These are phyloP conservation scores for Ophiostoma angusticollis DNA, from an alignment of 2,329 filamentous ascomycete genomes.

Conservation along the genomic window DNA sequence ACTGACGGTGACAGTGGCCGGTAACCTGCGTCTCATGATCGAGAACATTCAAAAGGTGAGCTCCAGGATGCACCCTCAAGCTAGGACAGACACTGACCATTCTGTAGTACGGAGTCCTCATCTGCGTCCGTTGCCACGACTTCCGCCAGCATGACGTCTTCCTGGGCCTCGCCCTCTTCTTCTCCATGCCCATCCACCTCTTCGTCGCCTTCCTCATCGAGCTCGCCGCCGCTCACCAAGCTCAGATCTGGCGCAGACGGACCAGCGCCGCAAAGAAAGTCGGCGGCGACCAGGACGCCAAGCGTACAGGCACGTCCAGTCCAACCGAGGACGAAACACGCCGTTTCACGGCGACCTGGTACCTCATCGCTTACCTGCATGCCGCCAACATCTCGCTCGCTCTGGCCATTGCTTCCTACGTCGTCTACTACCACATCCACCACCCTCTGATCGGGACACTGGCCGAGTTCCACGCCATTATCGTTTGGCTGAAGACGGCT, in stretches of 20 bases:
- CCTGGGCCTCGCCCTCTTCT: constrained; percentile 65
- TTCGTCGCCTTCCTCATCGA: constrained; percentile 87
- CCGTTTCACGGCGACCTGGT: constrained; percentile 66
- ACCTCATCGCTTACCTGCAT: constrained; percentile 66
- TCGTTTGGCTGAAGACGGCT: constrained; percentile 91
- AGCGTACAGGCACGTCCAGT: constrained; percentile 37
- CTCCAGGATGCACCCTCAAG: background rate
- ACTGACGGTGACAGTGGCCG: constrained; percentile 58
- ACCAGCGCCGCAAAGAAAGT: constrained; percentile 16
- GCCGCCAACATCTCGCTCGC: constrained; percentile 72
- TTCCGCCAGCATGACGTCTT: constrained; percentile 67
- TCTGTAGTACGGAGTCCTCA: constrained; percentile 75
- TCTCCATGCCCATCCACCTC: constrained; percentile 80
- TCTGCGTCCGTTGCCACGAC: constrained; percentile 82
- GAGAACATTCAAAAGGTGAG: constrained; percentile 87
- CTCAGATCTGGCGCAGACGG: constrained; percentile 52
- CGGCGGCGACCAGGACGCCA: constrained; percentile 10
- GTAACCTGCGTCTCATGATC: constrained; percentile 86
- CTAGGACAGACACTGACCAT: no score
- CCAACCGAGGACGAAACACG: constrained; percentile 49
- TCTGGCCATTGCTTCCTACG: constrained; percentile 64
- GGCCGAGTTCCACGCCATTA: constrained; percentile 80
- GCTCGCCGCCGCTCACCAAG: constrained; percentile 65
- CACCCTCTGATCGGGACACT: constrained; percentile 89
- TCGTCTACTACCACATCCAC: constrained; percentile 83